Evolutionary conservation across 768 basidiomycete genomes (phyloP), one percentile per base, ranked within the genome.

Genomic region (Tricholoma sp.): DNA sequence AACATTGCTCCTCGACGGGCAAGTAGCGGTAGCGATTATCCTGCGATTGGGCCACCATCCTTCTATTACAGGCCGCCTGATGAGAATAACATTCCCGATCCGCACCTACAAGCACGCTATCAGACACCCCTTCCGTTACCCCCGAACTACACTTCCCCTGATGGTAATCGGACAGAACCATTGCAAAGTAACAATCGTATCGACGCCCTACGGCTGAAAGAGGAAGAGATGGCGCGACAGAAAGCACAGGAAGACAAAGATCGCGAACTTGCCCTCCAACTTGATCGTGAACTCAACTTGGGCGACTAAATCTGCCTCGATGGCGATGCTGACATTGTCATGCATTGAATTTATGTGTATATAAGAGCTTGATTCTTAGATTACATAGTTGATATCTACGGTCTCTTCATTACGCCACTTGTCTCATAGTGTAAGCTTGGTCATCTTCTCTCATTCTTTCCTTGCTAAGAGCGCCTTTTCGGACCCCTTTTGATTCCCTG

Each of bases 231-330:
- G 32, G 63, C 65, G n/a, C 61, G 57, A 48, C 66, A 69, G 29
- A 68, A 70, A 53, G 70, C 67, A 33, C 79, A 78, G 55, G 78
- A 79, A 55, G 62, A 74, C 57, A 70, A 62, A 65, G 79, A 80
- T 64, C 60, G 71, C 55, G 80, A 81, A 64, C 67, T 84, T 10
- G 82, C 82, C 24, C 68, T 80, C 60, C 70, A 76, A 66, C 66
- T 84, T 13, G 84, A 84, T 62, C 65, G 75, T 37, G 81, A 83
- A 63, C 66, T 84, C n/a, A 84, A 84, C 68, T 52, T 75, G 18
- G 60, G 8, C 56, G 15, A 55, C 61, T 44, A 34, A 36, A 47
- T 1, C 2, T 13, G 12, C 18, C 4, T 20, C 4, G 31, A 8
- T 8, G 20, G 4, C 12, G 17, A 45, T 12, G 13, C 2, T 45